These are phyloP conservation scores for Taiwanofungus camphoratus DNA, from an alignment of 1,284 basidiomycete species.

Conservation along the genomic window DNA sequence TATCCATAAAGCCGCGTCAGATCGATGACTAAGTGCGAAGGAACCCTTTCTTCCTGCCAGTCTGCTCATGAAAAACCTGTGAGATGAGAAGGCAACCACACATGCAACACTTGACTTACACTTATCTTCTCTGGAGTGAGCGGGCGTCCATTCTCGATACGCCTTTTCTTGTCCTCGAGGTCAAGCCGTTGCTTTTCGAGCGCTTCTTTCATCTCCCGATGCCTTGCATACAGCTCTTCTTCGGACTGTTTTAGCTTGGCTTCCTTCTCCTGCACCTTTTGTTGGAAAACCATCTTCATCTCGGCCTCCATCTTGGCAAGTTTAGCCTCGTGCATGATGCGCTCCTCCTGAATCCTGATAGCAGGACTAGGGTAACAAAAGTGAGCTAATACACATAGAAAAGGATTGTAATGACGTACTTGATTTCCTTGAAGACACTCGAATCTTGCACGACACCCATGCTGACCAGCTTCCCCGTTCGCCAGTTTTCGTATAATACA, in stretches of 20 bases:
- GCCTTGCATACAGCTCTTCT: slow-evolving; percentile 94
- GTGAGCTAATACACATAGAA: slow-evolving; percentile 6
- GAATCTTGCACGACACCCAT: slow-evolving; percentile 98
- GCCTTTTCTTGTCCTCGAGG: slow-evolving; percentile 97
- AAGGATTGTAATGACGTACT: slow-evolving; percentile 51
- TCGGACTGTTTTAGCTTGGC: slow-evolving; percentile 96
- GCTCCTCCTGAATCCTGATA: slow-evolving; percentile 92
- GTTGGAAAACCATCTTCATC: slow-evolving; percentile 99
- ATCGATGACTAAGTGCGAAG: slow-evolving; percentile 49
- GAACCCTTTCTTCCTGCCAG: slow-evolving; percentile 73
- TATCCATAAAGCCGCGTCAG: slow-evolving; percentile 3
- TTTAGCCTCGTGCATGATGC: slow-evolving; percentile 90
- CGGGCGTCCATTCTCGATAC: slow-evolving; percentile 90
- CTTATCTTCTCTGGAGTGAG: slow-evolving; percentile 90
- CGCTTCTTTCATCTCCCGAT: slow-evolving; percentile 98
- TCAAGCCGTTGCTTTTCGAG: slow-evolving; percentile 95
- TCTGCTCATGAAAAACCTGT: slow-evolving; percentile 32
- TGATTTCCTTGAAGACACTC: slow-evolving; percentile 96
- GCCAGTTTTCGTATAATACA: slow-evolving; percentile 93
- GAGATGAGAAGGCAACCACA: too few relatives aligned
- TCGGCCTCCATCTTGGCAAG: slow-evolving; percentile 98
- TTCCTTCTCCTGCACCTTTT: slow-evolving; percentile 98
- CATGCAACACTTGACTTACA: slow-evolving; percentile 50
- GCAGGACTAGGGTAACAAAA: slow-evolving; percentile 62
- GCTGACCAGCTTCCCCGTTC: slow-evolving; percentile 87